phyloP scores from a whole-genome alignment of 257 asterid genomes.

The Nicotiana sylvestris region DNA sequence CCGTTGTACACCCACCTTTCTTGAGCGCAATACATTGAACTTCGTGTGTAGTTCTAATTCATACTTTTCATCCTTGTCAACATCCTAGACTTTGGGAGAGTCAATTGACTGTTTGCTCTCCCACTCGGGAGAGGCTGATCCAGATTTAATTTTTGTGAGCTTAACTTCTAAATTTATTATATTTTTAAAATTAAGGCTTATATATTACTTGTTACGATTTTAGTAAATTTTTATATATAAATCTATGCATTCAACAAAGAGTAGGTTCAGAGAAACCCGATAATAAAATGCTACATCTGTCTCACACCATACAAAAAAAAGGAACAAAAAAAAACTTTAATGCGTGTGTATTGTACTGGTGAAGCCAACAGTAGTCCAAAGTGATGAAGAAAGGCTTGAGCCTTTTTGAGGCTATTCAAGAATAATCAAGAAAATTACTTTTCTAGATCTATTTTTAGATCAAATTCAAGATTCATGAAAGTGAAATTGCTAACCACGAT shows the following conservation, averaged over 20 bases:
- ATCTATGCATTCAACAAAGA: too few relatives aligned
- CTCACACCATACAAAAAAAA: not conserved
- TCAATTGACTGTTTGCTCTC: not conserved
- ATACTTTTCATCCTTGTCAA: constrained; percentile 1
- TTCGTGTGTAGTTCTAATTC: not conserved
- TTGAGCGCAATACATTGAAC: not conserved
- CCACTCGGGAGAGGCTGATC: too few relatives aligned
- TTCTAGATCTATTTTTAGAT: not conserved
- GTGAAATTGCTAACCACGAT: not conserved
- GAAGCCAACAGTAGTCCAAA: not conserved
- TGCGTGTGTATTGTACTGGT: not conserved
- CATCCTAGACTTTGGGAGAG: constrained; percentile 29
- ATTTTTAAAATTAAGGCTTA: too few relatives aligned
- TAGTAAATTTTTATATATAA: too few relatives aligned
- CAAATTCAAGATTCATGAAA: constrained; percentile 4
- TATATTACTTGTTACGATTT: too few relatives aligned
- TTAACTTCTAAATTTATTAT: too few relatives aligned
- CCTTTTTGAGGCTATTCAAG: constrained; percentile 25
- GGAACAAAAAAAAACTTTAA: not conserved
- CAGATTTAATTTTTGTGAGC: too few relatives aligned
- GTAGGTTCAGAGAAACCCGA: too few relatives aligned
- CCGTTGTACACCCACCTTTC: not conserved
- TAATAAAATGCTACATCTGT: too few relatives aligned
- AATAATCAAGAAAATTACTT: constrained; percentile 9
- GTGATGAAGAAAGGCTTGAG: constrained; percentile 13